Percentiles rank a stretch among this genome's conserved stretches.
phyloP scores from a whole-genome alignment of 2,329 filamentous ascomycete genomes.

The Alternaria tenuissima region DNA sequence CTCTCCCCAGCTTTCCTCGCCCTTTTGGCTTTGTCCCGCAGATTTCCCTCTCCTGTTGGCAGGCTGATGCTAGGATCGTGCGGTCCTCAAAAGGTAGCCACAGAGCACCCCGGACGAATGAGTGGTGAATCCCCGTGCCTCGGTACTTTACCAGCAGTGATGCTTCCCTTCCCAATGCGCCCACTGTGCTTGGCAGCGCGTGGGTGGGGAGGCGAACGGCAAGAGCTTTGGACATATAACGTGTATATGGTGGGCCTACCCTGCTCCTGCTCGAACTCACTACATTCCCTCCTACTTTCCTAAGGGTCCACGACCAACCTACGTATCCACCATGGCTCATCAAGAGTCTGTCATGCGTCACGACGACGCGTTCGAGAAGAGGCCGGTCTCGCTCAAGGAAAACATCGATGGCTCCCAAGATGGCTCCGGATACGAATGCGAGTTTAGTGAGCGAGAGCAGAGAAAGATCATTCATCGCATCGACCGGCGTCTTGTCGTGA shows the following conservation, averaged over 20 bases:
- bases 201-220: conserved; percentile 8
- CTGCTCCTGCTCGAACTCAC: neutral
- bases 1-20: conserved; percentile 28
- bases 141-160: conserved; percentile 31
- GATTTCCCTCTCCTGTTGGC: conserved; percentile 3
- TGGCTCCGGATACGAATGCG: conserved; percentile 37
- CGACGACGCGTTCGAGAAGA: conserved; percentile 37
- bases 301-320: neutral
- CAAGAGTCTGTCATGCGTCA: conserved; percentile 27
- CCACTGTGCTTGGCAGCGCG: conserved; percentile 13
- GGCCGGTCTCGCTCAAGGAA: conserved; percentile 28
- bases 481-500: conserved; percentile 64
- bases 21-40: conserved; percentile 20
- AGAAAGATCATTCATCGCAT: conserved; percentile 73
- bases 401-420: conserved; percentile 36
- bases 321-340: conserved; percentile 10
- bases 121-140: conserved; percentile 26
- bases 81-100: neutral
- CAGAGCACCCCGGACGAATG: conserved; percentile 8
- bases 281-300: conserved; percentile 9
- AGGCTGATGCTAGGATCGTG: conserved; percentile 5
- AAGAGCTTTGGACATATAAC: conserved; percentile 9
- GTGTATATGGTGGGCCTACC: conserved; percentile 10
- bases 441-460: conserved; percentile 69
- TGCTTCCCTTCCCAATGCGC: conserved; percentile 1